Evolutionary conservation across 2,329 filamentous ascomycete species (phyloP).

Genomic region (Arachnomyces sp.): DNA sequence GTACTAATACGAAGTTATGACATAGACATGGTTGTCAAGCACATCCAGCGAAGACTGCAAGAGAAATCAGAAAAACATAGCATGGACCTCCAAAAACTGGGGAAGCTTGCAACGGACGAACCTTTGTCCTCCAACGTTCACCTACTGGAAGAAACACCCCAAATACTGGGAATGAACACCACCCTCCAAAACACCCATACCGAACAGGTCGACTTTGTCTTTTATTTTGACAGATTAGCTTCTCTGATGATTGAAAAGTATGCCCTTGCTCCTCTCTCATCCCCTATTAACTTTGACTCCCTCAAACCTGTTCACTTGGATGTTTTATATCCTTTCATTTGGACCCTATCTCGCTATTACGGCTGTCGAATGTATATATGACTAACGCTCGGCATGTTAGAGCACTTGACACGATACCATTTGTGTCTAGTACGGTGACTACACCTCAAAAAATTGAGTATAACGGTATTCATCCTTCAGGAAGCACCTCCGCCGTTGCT

Average conservation of each 20-base stretch:
- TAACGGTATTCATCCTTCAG: constrained; percentile 60
- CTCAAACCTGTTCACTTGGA: no score
- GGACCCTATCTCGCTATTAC: not conserved
- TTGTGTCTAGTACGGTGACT: constrained; percentile 54
- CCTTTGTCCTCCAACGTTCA: constrained; percentile 69
- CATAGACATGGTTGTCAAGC: constrained; percentile 72
- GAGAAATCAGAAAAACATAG: constrained; percentile 81
- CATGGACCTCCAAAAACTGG: constrained; percentile 67
- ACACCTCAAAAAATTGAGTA: constrained; percentile 68
- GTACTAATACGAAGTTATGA: not conserved
- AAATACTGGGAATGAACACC: constrained; percentile 82
- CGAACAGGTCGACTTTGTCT: constrained; percentile 82
- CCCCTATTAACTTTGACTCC: no score
- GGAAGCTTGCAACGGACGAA: constrained; percentile 61
- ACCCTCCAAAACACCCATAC: constrained; percentile 77
- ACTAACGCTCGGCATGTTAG: constrained; percentile 32
- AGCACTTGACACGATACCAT: constrained; percentile 69
- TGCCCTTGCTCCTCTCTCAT: no score
- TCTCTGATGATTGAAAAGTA: constrained; percentile 72
- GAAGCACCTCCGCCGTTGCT: constrained; percentile 76
- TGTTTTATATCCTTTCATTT: no score
- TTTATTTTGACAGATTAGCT: constrained; percentile 88
- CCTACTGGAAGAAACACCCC: constrained; percentile 66
- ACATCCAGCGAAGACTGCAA: constrained; percentile 78
- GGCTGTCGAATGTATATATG: constrained; percentile 3